phyloP scores from a whole-genome alignment of 2,329 filamentous ascomycete species.

The Calonectria honghensis region DNA sequence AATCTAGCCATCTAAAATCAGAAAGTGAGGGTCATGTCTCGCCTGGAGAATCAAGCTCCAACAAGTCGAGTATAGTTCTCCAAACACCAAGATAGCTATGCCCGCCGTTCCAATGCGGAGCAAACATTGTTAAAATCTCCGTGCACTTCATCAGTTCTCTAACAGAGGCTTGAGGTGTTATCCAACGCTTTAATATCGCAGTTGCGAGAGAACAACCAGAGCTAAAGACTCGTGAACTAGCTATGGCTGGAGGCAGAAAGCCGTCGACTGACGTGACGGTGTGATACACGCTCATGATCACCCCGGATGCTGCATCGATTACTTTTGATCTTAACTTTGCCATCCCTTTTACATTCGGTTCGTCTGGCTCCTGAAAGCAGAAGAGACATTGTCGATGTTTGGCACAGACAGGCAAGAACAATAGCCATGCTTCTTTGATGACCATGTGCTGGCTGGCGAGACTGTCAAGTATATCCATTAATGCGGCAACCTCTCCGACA shows the following conservation, averaged over 20 bases:
- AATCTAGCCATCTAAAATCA: not conserved
- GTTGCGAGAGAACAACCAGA: constrained; percentile 5
- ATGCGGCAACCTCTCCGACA: constrained; percentile 9
- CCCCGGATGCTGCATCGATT: not conserved
- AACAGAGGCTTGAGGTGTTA: not conserved
- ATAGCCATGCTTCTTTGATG: constrained; percentile 5
- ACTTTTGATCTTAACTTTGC: not conserved
- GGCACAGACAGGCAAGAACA: constrained; percentile 10
- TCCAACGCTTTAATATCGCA: constrained; percentile 7
- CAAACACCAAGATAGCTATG: constrained; percentile 16
- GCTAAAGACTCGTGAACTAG: constrained; percentile 4
- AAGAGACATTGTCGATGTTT: constrained; percentile 13
- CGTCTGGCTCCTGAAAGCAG: constrained; percentile 19
- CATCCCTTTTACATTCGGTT: not conserved
- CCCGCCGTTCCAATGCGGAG: constrained; percentile 5
- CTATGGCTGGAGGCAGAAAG: constrained; percentile 12
- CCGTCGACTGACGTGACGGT: not conserved
- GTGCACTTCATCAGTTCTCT: constrained; percentile 16
- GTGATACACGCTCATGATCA: not conserved
- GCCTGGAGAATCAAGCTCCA: not conserved
- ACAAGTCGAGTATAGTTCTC: not conserved
- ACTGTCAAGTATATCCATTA: constrained; percentile 10
- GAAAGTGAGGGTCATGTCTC: not conserved
- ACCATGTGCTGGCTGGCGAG: not conserved
- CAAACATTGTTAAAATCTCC: constrained; percentile 5